Base-by-base conservation (phyloP, 257 asterid species). In the Vinca minor region DNA sequence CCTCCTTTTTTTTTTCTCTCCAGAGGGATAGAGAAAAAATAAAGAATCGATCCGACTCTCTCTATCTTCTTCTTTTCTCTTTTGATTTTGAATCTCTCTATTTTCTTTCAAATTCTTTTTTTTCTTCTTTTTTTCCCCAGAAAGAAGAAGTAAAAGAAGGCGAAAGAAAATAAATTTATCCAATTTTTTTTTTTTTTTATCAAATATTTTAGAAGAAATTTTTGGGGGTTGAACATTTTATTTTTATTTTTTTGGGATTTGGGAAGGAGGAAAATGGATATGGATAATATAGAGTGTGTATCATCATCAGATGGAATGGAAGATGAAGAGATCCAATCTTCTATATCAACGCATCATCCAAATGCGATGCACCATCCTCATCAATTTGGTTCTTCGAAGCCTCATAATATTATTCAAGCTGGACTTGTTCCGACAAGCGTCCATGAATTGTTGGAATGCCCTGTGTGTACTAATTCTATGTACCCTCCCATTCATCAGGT, bases 401-500 rank as follows among this genome's bases (percentile, higher is more conserved):
- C 81, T 68, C 82, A 67, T 13, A 79, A 55, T 69, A 57, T 71
- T 15, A 34, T 81, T 28, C 63, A 79, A 18, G 46, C 92, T 52
- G 89, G 81, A 71, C 69, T 79, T 57, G 88, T 62, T 46, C 92
- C 95, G 1, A 77, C 88, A 8, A 84, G 88, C 66, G 92, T 88
- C 68, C 90, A 88, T 70, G 96, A 88, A 73, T 84, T 88, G 81
- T 85, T 88, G 59, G 96, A 88, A 76, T 88, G 96, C 81, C 96
- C 96, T 58, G 94, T 88, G 69, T 88, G 96, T 52, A 88, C 91
- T 63, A 88, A 88, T 74, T 88, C 96, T 62, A 88, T 88, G 96
- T 88, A 86, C 73, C 96, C 96, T 5, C 96, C 96, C 38, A 88
- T 88, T 59, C 95, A 88, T 75, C 96, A 88, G 96, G 96, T 88